A percentile compares a stretch with the other conserved stretches of the same genome.
These are phyloP conservation scores for Diutina sp. DNA, from an alignment of 1,139 yeast genomes.

Conservation along the genomic window DNA sequence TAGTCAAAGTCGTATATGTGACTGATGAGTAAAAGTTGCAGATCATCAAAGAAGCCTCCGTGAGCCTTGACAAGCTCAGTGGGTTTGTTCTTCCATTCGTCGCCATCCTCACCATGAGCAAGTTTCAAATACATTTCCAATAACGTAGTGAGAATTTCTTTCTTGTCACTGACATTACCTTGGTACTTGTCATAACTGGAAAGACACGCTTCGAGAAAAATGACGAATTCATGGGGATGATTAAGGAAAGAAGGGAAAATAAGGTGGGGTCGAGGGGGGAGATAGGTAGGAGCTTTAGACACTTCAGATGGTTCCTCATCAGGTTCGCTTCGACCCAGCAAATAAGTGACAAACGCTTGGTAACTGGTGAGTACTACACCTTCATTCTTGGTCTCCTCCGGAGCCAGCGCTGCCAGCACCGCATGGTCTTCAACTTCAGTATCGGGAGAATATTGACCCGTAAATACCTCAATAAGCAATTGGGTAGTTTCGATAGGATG, in stretches of 20 bases:
- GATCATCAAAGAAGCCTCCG: conserved; percentile 36
- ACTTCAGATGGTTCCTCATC: conserved; percentile 2
- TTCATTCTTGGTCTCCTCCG: neutral
- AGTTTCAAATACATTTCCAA: conserved; percentile 70
- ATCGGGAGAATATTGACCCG: conserved; percentile 61
- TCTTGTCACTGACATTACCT: conserved; percentile 56
- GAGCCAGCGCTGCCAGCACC: neutral
- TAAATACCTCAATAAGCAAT: conserved; percentile 71
- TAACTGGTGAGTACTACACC: conserved; percentile 40
- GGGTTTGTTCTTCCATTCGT: conserved; percentile 58
- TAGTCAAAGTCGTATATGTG: conserved; percentile 48
- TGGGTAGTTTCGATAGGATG: conserved; percentile 78
- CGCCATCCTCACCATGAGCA: conserved; percentile 21
- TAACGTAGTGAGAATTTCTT: conserved; percentile 62
- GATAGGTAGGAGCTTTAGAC: conserved; percentile 50
- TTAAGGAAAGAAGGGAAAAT: conserved; percentile 78
- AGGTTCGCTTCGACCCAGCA: conserved; percentile 12
- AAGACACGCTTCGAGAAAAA: conserved; percentile 86
- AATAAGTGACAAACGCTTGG: conserved; percentile 54
- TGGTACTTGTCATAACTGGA: conserved; percentile 69
- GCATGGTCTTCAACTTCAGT: neutral
- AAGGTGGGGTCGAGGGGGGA: conserved; percentile 83
- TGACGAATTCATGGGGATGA: conserved; percentile 80
- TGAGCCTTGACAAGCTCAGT: conserved; percentile 32
- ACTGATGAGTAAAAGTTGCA: conserved; percentile 51